Evolutionary conservation across 2,329 filamentous ascomycete genomes (phyloP).

Genomic region (Hymenoscyphus fraxineus): DNA sequence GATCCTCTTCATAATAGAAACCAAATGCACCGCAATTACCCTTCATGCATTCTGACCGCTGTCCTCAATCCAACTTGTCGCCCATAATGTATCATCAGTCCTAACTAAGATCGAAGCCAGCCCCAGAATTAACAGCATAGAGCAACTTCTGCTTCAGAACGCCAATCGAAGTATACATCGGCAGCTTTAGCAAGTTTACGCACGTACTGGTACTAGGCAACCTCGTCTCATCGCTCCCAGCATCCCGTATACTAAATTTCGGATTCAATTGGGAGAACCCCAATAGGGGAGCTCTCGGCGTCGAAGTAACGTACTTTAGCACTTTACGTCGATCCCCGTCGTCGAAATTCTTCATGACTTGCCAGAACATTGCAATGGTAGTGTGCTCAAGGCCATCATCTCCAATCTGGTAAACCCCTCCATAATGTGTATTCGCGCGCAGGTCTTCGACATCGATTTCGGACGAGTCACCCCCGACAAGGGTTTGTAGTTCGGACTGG

Average conservation of each 20-base stretch:
- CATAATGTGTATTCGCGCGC: constrained; percentile 78
- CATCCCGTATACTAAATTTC: constrained; percentile 84
- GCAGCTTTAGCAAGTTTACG: constrained; percentile 90
- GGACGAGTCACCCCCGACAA: constrained; percentile 82
- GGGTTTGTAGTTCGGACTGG: constrained; percentile 86
- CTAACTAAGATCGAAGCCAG: constrained; percentile 74
- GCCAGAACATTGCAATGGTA: constrained; percentile 85
- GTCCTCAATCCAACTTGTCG: not conserved
- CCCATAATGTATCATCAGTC: not conserved
- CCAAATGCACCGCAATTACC: not conserved
- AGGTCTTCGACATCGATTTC: constrained; percentile 87
- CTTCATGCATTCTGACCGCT: not conserved
- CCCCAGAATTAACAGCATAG: constrained; percentile 84
- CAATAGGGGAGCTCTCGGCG: constrained; percentile 81
- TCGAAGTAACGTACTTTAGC: constrained; percentile 93
- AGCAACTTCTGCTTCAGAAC: constrained; percentile 75
- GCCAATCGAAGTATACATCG: constrained; percentile 66
- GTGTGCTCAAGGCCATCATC: constrained; percentile 83
- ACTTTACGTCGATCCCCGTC: constrained; percentile 80
- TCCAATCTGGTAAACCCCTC: constrained; percentile 84
- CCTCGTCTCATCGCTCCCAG: constrained; percentile 68
- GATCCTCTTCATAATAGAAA: no score
- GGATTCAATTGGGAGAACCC: constrained; percentile 86
- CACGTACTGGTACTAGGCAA: constrained; percentile 94
- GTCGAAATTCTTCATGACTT: constrained; percentile 71